Evolutionary conservation across 208 protist genomes (phyloP).

Genomic region (Acanthamoeba sp.): DNA sequence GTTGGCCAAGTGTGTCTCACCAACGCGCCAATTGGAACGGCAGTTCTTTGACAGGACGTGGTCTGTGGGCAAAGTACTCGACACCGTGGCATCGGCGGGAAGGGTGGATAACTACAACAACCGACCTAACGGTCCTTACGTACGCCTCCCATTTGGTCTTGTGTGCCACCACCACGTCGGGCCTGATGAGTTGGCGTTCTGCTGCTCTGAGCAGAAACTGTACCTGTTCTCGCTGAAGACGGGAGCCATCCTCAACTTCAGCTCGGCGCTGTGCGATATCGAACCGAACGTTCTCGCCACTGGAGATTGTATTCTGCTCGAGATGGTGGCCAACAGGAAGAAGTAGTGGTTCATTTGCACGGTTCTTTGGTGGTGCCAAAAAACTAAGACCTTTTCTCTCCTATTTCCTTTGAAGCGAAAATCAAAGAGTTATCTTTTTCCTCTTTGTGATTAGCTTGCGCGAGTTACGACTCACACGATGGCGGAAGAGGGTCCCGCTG

Average conservation of each 20-base stretch:
- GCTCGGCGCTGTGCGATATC: slow-evolving; percentile 31
- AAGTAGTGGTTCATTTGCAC: no score
- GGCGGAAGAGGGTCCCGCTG: not conserved
- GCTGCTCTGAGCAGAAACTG: slow-evolving; percentile 44
- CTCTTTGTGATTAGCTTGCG: not conserved
- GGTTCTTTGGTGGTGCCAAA: no score
- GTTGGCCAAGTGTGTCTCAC: no score
- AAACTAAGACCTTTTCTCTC: no score
- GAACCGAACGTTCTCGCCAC: not conserved
- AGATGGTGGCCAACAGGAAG: slow-evolving; percentile 61
- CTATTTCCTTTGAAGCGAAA: no score
- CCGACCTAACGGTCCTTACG: slow-evolving; percentile 33
- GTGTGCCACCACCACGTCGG: not conserved
- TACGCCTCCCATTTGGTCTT: not conserved
- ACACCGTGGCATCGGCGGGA: slow-evolving; percentile 13
- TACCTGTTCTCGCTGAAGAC: slow-evolving; percentile 69
- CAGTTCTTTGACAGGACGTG: slow-evolving; percentile 66
- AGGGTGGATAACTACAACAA: slow-evolving; percentile 71
- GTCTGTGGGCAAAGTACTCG: slow-evolving; percentile 61
- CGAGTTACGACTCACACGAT: not conserved
- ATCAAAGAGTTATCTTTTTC: not conserved
- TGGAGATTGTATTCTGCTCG: slow-evolving; percentile 20
- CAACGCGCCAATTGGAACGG: no score
- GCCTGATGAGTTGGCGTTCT: not conserved
- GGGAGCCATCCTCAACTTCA: slow-evolving; percentile 32